phyloP scores from a whole-genome alignment of 73 alveolate genomes.

The Paramecium bursaria region DNA sequence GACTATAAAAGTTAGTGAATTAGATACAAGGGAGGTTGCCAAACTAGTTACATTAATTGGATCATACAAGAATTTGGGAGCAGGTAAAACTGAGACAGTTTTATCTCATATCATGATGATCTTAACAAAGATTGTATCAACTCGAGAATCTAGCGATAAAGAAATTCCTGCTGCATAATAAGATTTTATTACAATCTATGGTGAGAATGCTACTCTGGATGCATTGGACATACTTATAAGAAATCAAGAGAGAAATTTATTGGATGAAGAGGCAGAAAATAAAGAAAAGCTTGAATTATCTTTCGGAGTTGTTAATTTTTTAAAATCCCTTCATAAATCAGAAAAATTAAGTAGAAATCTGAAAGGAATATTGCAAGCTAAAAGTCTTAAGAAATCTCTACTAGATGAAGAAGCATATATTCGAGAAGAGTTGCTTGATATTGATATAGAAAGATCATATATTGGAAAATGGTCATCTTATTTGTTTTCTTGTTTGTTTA shows the following conservation, averaged over 20 bases:
- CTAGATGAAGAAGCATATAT: slow-evolving; percentile 77
- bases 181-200: slow-evolving; percentile 78
- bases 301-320: slow-evolving; percentile 77
- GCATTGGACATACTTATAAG: slow-evolving; percentile 77
- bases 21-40: slow-evolving; percentile 84
- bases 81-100: slow-evolving; percentile 89
- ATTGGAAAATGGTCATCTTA: slow-evolving; percentile 76
- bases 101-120: slow-evolving; percentile 83
- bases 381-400: slow-evolving; percentile 71
- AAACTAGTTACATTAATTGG: slow-evolving; percentile 76
- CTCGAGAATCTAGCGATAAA: slow-evolving; percentile 53
- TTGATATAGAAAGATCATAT: slow-evolving; percentile 83
- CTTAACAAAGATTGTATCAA: slow-evolving; percentile 74
- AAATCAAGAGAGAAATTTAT: slow-evolving; percentile 77
- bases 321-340: slow-evolving; percentile 75
- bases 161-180: slow-evolving; percentile 61
- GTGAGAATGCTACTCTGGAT: slow-evolving; percentile 78
- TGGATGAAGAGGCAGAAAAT: slow-evolving; percentile 82
- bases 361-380: slow-evolving; percentile 66
- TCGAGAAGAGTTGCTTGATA: slow-evolving; percentile 69
- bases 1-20: slow-evolving; percentile 80
- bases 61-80: slow-evolving; percentile 88
- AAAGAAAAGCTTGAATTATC: slow-evolving; percentile 80
- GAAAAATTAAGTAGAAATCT: slow-evolving; percentile 71
- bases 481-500: slow-evolving; percentile 64